Conservation (phyloP, 441 rosid species). For the Croton setiger region DNA sequence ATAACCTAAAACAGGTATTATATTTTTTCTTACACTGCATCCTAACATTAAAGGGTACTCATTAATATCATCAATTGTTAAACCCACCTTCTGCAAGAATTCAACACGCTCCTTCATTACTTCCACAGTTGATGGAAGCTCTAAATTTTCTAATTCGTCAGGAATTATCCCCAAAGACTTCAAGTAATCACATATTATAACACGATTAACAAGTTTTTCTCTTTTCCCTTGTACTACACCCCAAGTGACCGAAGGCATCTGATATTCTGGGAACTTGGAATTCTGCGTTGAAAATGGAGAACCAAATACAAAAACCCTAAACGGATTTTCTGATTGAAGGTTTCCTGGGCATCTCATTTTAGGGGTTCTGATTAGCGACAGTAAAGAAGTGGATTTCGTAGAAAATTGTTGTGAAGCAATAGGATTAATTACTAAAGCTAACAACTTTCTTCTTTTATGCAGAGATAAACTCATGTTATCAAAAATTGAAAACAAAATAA, state of each 20-base stretch:
- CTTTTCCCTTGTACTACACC: constrained; percentile 83
- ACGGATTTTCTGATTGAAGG: constrained; percentile 28
- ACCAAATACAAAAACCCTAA: constrained; percentile 19
- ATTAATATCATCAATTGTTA: constrained; percentile 71
- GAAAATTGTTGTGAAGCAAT: constrained; percentile 3
- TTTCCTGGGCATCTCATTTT: constrained; percentile 30
- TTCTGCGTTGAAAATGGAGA: constrained; percentile 51
- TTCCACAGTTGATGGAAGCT: constrained; percentile 83
- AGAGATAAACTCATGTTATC: constrained; percentile 41
- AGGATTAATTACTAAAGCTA: constrained; percentile 22
- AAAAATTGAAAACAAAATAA: not conserved
- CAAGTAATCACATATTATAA: constrained; percentile 75
- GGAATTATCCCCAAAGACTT: constrained; percentile 73
- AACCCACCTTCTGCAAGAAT: constrained; percentile 73
- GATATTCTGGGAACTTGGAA: constrained; percentile 72
- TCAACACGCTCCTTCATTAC: constrained; percentile 76
- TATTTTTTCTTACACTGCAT: constrained; percentile 74
- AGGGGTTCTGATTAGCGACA: constrained; percentile 21
- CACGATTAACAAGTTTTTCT: constrained; percentile 79
- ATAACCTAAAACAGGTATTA: constrained; percentile 83
- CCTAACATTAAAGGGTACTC: constrained; percentile 76
- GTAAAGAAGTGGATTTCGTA: constrained; percentile 13
- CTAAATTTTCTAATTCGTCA: constrained; percentile 70
- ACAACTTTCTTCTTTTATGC: constrained; percentile 35
- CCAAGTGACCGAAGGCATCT: constrained; percentile 95